Base-by-base conservation (phyloP, 192 early-diverging fungal species). In the Haplosporangium gracile region DNA sequence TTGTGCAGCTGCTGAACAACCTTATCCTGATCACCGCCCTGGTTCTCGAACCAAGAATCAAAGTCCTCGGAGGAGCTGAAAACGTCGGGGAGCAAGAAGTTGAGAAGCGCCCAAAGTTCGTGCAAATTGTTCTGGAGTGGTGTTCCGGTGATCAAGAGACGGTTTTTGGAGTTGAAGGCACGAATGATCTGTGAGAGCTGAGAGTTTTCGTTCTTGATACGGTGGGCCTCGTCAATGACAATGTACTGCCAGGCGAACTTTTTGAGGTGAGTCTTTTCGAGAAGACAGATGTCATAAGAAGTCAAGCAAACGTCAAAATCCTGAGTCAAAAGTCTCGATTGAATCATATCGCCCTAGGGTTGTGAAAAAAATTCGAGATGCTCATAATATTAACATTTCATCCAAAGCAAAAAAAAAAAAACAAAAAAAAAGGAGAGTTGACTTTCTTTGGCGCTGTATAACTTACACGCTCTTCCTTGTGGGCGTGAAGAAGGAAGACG, bases 191-290 rank as follows among this genome's bases (percentile, higher is more conserved):
- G 95, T 9, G 97, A 97, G 26, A 99, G 92, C 83, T 94, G 94
- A 10, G 98, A 99, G 91, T 98, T 98, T 90, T 99, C 98, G 88
- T 99, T 99, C 86, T 99, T 99, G 90, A 99, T 92, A 60, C 97
- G 94, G 83, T 99, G 98, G 18, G 97, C 98, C 90, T 99, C 98
- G 83, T 99, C 98, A 63, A 99, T 94, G 15, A 99, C 93, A 68
- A 99, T 93, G 75, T 96, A 98, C 83, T 97, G 95, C 95, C 97
- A 99, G 16, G 91, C 92, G 63, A 97, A 93, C 87, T 97, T 98
- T 77, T 93, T 93, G 68, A 99, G 91, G 42, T 94, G 89, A 9
- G 92, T 78, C 87, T 98, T 98, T 90, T 97, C 97, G 38, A 97
- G 90, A 47, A 99, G 90, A 85, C 97, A 98, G 90, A 98, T 97